Evolutionary conservation across 176 grass and related monocot genomes (phyloP), one percentile per base, ranked within the genome.

Genomic region (Typha latifolia): DNA sequence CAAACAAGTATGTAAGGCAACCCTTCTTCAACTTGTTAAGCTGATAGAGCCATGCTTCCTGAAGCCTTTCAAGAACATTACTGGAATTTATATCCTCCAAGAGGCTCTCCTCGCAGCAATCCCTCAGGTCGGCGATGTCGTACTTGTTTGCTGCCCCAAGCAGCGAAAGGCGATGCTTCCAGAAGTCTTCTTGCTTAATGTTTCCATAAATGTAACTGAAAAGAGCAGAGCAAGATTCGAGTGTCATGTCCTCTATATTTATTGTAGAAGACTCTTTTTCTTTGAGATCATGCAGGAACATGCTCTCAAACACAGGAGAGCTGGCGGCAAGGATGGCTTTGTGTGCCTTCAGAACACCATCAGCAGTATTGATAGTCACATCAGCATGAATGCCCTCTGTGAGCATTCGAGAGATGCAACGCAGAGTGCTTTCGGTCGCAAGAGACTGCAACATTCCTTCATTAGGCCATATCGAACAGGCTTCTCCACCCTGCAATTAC

Each of bases 31-130:
- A 76, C 69, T 77, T 75, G 24, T 67, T 66, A 3, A 99, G 83
- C 56, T 78, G 51, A 63, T 78, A 67, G 12, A 99, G 69, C 94
- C 94, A 99, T 52, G 94, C 85, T 4, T 87, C 67, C 5, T 93
- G 81, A 43, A 97, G 83, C 72, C 94, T 73, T 76, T 97, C 83
- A 2, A 92, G 78, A 22, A 92, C 89, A 49, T 97, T 97, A 20
- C 69, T 51, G 6, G 84, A 78, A 67, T 18, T 80, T 10, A 92
- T 89, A 12, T 97, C 93, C 64, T 92, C 93, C 55, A 86, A 56
- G 29, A 97, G 83, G 79, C 93, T 91, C 78, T 92, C 88, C 78
- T 97, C 93, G 3, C 93, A 97, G 56, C 93, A 92, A 64, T 69
- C 69, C 76, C 89, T 92, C 48, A 97, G 71, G 23, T 89, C 85